Evolutionary conservation across 2,329 filamentous ascomycete species (phyloP).

Genomic region (Fusarium aywerte): DNA sequence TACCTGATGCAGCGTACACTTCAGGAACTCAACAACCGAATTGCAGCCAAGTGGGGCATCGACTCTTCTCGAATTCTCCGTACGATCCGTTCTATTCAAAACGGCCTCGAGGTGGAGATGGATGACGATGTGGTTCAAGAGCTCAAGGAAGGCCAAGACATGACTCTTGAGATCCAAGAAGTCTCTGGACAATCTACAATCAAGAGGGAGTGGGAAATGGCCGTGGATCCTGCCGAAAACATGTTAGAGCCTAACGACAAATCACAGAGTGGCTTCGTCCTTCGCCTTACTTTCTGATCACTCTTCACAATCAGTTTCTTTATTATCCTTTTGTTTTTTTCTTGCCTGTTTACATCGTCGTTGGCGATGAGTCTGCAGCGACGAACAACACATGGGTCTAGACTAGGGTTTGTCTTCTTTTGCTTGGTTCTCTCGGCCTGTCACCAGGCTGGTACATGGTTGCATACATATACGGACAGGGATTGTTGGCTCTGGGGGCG

Average conservation of each 20-base stretch:
- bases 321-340: neutral
- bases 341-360: slow-evolving; percentile 4
- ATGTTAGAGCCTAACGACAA: slow-evolving; percentile 30
- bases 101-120: slow-evolving; percentile 83
- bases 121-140: slow-evolving; percentile 90
- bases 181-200: slow-evolving; percentile 51
- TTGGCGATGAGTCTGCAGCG: slow-evolving; percentile 25
- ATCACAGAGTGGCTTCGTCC: slow-evolving; percentile 52
- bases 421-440: slow-evolving; percentile 39
- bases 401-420: slow-evolving; percentile 42
- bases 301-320: neutral
- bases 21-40: slow-evolving; percentile 75
- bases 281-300: slow-evolving; percentile 60
- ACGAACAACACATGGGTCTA: slow-evolving; percentile 35
- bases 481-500: slow-evolving; percentile 40
- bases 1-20: slow-evolving; percentile 84
- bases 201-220: slow-evolving; percentile 72
- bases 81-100: slow-evolving; percentile 76
- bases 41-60: slow-evolving; percentile 83
- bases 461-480: slow-evolving; percentile 39
- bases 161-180: slow-evolving; percentile 76
- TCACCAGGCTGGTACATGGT: slow-evolving; percentile 43
- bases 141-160: slow-evolving; percentile 90
- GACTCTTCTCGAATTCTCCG: slow-evolving; percentile 77
- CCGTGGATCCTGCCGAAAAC: slow-evolving; percentile 60